Evolutionary conservation across 352 stramenopile genomes (phyloP).

Genomic region (Pythium vanterpoolii): DNA sequence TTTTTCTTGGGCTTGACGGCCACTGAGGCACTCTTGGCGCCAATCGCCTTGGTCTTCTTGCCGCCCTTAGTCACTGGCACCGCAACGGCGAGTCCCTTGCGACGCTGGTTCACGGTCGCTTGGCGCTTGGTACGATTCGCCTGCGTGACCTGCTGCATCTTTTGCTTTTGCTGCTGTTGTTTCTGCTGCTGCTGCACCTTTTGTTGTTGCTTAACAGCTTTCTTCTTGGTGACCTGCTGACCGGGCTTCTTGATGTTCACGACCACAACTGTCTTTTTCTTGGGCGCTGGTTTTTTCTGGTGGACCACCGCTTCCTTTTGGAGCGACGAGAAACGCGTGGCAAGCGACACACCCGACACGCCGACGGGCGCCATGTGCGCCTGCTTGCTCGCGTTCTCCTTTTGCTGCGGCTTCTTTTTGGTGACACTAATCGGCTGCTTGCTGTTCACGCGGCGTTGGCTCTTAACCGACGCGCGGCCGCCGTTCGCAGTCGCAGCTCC

Average conservation of each 20-base stretch:
- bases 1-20: constrained; percentile 22
- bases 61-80: constrained; percentile 21
- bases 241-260: constrained; percentile 23
- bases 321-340: constrained; percentile 70
- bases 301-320: constrained; percentile 35
- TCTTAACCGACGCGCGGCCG: constrained; percentile 46
- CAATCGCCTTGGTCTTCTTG: constrained; percentile 17
- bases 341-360: constrained; percentile 64
- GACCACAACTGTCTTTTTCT: constrained; percentile 22
- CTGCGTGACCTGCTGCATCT: constrained; percentile 57
- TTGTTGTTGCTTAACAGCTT: constrained; percentile 18
- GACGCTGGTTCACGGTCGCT: constrained; percentile 65
- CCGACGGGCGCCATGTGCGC: constrained; percentile 42
- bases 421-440: constrained; percentile 1
- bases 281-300: neutral
- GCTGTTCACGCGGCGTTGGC: constrained; percentile 55
- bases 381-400: constrained; percentile 24
- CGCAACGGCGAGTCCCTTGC: constrained; percentile 51
- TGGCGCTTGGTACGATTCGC: constrained; percentile 73
- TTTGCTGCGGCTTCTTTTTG: constrained; percentile 25
- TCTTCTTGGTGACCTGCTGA: constrained; percentile 12
- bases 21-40: constrained; percentile 11
- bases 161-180: constrained; percentile 55
- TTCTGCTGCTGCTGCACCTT: constrained; percentile 22
- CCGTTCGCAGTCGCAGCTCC: constrained; percentile 15